Percentiles rank a stretch among this genome's conserved stretches.
Evolutionary conservation across 352 stramenopile species (phyloP).

Genomic region (Pythium inflatum): DNA sequence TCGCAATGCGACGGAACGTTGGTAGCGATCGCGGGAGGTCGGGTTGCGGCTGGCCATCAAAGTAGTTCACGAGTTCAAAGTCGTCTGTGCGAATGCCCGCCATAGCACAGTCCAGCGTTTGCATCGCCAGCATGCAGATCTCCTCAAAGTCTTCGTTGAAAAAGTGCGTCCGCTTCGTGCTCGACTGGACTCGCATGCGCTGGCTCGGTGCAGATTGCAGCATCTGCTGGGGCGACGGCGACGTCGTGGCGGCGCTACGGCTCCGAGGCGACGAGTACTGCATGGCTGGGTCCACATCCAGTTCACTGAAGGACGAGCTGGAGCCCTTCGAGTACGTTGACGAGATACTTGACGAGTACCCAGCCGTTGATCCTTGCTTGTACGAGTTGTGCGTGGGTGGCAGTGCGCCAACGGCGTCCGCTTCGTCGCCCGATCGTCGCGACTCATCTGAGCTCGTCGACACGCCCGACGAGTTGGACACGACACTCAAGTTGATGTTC

Average conservation of each 20-base stretch:
- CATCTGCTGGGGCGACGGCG: conserved; percentile 7
- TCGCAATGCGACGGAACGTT: conserved; percentile 85
- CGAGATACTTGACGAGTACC: conserved; percentile 26
- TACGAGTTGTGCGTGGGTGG: conserved; percentile 17
- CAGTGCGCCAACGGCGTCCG: conserved; percentile 19
- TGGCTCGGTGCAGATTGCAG: conserved; percentile 25
- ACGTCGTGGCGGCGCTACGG: conserved; percentile 43
- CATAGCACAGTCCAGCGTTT: conserved; percentile 85
- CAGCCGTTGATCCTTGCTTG: conserved; percentile 20
- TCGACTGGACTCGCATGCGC: neutral
- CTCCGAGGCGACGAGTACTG: conserved; percentile 32
- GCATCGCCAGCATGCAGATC: conserved; percentile 88
- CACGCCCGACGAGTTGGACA: conserved; percentile 36
- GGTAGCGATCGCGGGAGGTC: conserved; percentile 77
- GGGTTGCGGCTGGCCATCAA: conserved; percentile 51
- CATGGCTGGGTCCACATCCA: conserved; percentile 24
- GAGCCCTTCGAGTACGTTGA: conserved; percentile 36
- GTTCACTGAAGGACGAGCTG: conserved; percentile 34
- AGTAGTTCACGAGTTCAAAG: conserved; percentile 88
- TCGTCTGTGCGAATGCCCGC: conserved; percentile 86
- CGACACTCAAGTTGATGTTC: conserved; percentile 36
- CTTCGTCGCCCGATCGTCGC: conserved; percentile 31
- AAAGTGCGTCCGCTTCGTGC: conserved; percentile 67
- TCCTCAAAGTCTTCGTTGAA: conserved; percentile 91
- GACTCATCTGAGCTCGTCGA: conserved; percentile 39